Conservation (phyloP, 768 basidiomycete genomes). For the Leccinellum rugosiceps region DNA sequence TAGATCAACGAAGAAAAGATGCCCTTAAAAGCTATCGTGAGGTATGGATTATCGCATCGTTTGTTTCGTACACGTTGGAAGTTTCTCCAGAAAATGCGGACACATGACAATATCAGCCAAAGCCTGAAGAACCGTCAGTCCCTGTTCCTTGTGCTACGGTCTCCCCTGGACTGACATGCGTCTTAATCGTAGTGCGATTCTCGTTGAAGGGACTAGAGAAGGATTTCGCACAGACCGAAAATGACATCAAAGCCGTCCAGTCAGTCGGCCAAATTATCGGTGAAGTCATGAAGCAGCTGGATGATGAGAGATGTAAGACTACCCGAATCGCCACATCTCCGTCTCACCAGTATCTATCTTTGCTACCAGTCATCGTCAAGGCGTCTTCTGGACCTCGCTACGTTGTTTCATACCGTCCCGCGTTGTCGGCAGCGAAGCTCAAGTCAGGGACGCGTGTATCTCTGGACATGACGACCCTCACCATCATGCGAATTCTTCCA, state of each 20-base stretch:
- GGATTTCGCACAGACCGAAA: conserved; percentile 92
- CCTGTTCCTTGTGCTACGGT: not conserved
- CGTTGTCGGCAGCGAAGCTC: conserved; percentile 87
- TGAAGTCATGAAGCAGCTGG: conserved; percentile 97
- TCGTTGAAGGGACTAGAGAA: conserved; percentile 87
- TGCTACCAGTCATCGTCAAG: conserved; percentile 85
- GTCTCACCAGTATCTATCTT: not conserved
- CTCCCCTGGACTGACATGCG: not conserved
- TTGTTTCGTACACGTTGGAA: not conserved
- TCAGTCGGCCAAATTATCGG: conserved; percentile 99
- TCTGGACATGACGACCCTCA: conserved; percentile 98
- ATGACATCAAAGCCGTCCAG: conserved; percentile 98
- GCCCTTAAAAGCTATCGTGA: conserved; percentile 77
- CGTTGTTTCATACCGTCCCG: conserved; percentile 94
- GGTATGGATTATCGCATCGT: conserved; percentile 35
- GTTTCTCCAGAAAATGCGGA: conserved; percentile 80
- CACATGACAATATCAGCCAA: conserved; percentile 83
- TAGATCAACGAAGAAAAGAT: conserved; percentile 72
- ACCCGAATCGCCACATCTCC: not conserved
- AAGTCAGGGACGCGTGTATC: conserved; percentile 94
- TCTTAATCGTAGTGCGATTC: conserved; percentile 69
- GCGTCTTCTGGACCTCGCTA: conserved; percentile 98
- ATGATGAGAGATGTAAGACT: conserved; percentile 90
- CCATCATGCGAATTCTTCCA: conserved; percentile 97
- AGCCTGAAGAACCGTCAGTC: conserved; percentile 85